Evolutionary conservation across 805 yeast genomes (phyloP), one percentile per base, ranked within the genome.

Genomic region (Yamadazyma scolyti): DNA sequence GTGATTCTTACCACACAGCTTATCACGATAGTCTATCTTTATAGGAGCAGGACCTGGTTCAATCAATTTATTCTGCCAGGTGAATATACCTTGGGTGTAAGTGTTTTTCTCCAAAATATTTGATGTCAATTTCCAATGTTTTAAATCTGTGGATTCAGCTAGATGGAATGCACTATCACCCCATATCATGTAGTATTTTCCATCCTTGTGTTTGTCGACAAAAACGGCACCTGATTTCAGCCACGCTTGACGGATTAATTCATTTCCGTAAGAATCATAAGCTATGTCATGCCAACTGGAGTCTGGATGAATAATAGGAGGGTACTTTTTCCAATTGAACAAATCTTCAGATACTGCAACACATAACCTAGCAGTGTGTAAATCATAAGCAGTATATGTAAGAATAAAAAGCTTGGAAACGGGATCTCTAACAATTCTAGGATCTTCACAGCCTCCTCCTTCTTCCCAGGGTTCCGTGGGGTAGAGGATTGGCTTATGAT

Each of bases 41-140:
- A 65, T 57, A 1, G 71, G 71, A 3, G 68, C 65, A 0, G 69
- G 61, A 1, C 71, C 71, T 2, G 64, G 53, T 37, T 65, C 71
- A 37, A 65, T 61, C 17, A 65, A 47, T 31, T 53, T 55, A 34
- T 52, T 48, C 34, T 65, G 65, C 53, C 58, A 53, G 20, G 38
- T 36, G 28, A 53, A 51, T 6, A 42, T 39, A 4, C 60, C 60
- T 5, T 33, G 46, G 5, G 70, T 47, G 39, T 52, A 64, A 2
- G 39, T 28, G 29, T 45, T 46, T 4, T 32, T 23, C 21, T 40
- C 41, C 31, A 43, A 48, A 27, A 47, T 42, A 18, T 43, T 38
- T 19, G 47, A 36, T 3, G 47, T 36, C 5, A 54, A 29, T 11
- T 34, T 23, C 71, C 71, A 65, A 32, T 56, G 34, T n/a, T 53